Percentiles rank a stretch among this genome's conserved stretches.
phyloP scores from a whole-genome alignment of 2,329 filamentous ascomycete species.

The Clathrospora elynae region DNA sequence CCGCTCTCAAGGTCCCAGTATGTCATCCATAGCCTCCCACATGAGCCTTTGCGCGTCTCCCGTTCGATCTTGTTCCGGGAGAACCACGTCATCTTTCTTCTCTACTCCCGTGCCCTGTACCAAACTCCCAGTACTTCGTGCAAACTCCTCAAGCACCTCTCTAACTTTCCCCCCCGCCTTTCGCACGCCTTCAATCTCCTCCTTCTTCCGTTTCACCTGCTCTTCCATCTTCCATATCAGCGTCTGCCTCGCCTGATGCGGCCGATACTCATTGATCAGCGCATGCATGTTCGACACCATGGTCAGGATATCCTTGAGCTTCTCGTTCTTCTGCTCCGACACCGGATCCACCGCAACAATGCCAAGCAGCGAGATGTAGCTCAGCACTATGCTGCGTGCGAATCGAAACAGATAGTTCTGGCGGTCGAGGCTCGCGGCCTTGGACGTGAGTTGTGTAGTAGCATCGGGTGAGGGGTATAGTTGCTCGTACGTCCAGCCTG shows the following conservation, averaged over 20 bases:
- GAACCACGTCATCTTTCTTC: constrained; percentile 18
- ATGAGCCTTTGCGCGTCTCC: constrained; percentile 39
- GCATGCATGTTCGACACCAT: constrained; percentile 92
- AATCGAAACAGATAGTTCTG: constrained; percentile 72
- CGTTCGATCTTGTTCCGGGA: constrained; percentile 21
- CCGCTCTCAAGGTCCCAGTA: constrained; percentile 25
- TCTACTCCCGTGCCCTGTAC: constrained; percentile 11
- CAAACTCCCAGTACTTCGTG: constrained; percentile 26
- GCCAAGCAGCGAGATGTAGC: constrained; percentile 84
- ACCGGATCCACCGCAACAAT: constrained; percentile 68
- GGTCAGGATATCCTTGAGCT: constrained; percentile 77
- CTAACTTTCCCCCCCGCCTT: constrained; percentile 74
- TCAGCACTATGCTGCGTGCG: constrained; percentile 82
- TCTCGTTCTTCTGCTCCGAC: constrained; percentile 68
- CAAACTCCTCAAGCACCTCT: constrained; percentile 72
- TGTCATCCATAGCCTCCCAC: constrained; percentile 47
- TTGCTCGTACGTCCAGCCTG: constrained; percentile 72
- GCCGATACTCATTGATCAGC: constrained; percentile 90
- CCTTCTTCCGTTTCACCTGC: constrained; percentile 72
- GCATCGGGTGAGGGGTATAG: constrained; percentile 60
- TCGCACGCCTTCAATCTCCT: constrained; percentile 72
- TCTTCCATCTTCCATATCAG: constrained; percentile 87
- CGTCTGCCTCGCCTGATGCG: constrained; percentile 88
- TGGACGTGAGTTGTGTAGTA: constrained; percentile 47
- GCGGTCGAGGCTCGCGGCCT: constrained; percentile 54